Evolutionary conservation across 768 basidiomycete species (phyloP).

Genomic region (Panaeolus cyanescens): DNA sequence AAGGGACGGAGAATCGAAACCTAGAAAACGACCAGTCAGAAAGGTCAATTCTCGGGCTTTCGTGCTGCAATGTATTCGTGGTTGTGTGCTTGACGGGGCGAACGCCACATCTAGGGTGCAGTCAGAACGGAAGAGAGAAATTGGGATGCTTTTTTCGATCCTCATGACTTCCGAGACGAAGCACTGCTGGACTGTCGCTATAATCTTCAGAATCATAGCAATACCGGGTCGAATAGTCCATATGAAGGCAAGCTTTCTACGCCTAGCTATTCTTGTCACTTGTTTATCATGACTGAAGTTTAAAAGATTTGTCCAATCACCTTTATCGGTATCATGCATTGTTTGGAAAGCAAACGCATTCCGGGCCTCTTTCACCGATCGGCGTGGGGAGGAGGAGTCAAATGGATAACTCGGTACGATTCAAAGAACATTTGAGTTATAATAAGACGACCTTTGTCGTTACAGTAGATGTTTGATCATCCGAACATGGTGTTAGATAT

Average conservation of each 20-base stretch:
- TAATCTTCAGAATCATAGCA: not conserved
- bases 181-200: not conserved
- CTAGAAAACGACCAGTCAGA: not conserved
- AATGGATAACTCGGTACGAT: constrained; percentile 2
- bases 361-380: not conserved
- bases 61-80: not conserved
- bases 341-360: not conserved
- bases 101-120: not conserved
- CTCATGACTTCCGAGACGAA: not conserved
- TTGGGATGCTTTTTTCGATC: not conserved
- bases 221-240: not conserved
- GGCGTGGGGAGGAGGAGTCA: not conserved
- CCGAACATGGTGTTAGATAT: not conserved
- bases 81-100: not conserved
- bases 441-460: not conserved
- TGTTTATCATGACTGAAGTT: constrained; percentile 1
- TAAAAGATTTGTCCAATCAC: not conserved
- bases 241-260: not conserved
- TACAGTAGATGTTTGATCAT: not conserved
- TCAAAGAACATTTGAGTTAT: not conserved
- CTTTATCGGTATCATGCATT: not conserved
- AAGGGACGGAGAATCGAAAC: not conserved
- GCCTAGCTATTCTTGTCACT: not conserved
- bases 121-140: not conserved
- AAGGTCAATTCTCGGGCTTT: constrained; percentile 1